phyloP scores from a whole-genome alignment of 1,139 yeast genomes.

The Magnusiomyces paraingens region DNA sequence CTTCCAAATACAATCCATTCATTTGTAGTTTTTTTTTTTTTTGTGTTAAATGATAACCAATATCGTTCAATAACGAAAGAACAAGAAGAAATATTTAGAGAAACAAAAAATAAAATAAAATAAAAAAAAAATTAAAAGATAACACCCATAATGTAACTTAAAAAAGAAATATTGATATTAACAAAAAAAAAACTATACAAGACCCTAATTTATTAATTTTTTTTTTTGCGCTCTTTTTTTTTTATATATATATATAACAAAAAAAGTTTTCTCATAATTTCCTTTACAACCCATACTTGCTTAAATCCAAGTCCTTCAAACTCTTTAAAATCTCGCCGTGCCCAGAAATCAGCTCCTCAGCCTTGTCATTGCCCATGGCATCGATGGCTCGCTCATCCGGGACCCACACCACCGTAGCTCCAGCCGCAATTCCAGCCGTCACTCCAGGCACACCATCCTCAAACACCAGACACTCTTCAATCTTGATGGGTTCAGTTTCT shows the following conservation, averaged over 20 bases:
- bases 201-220: no score
- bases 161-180: no score
- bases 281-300: conserved; percentile 38
- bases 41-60: no score
- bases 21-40: no score
- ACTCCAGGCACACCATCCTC: conserved; percentile 96
- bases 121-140: not conserved
- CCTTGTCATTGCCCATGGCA: conserved; percentile 40
- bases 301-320: conserved; percentile 49
- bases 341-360: conserved; percentile 41
- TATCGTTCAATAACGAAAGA: no score
- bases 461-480: conserved; percentile 79
- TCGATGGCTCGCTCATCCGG: conserved; percentile 70
- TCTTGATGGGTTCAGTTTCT: conserved; percentile 38
- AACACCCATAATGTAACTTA: not conserved
- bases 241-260: no score
- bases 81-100: not conserved
- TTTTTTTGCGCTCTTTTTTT: no score
- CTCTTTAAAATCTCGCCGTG: conserved; percentile 53
- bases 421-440: conserved; percentile 72
- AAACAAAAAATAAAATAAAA: not conserved
- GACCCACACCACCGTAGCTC: conserved; percentile 85
- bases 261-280: not conserved
- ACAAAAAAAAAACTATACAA: no score
- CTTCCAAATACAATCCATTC: no score